phyloP scores from a whole-genome alignment of 495 filamentous ascomycete species.

The Penicillium soppii region DNA sequence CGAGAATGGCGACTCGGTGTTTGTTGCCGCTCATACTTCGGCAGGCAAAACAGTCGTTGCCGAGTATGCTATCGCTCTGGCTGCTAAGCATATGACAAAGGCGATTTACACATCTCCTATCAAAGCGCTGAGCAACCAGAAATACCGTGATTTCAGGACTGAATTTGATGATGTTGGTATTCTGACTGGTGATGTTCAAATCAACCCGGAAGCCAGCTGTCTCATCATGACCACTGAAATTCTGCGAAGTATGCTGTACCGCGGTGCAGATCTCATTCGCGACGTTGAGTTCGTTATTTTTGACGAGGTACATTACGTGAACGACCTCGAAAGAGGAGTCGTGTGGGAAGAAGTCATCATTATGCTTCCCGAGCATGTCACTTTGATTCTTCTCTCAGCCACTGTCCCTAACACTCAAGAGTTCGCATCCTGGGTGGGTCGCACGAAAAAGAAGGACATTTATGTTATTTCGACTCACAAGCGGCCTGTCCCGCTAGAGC shows the following conservation, averaged over 20 bases:
- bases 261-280: slow-evolving; percentile 91
- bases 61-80: slow-evolving; percentile 95
- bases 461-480: slow-evolving; percentile 98
- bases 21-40: slow-evolving; percentile 98
- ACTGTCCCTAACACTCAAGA: slow-evolving; percentile 97
- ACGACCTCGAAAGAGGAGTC: slow-evolving; percentile 93
- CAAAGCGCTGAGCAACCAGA: slow-evolving; percentile 97
- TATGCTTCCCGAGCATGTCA: slow-evolving; percentile 96
- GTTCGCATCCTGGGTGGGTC: slow-evolving; percentile 97
- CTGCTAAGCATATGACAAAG: slow-evolving; percentile 97
- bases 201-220: slow-evolving; percentile 96
- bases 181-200: slow-evolving; percentile 95
- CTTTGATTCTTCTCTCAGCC: slow-evolving; percentile 89
- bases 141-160: slow-evolving; percentile 90
- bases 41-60: slow-evolving; percentile 98
- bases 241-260: slow-evolving; percentile 95
- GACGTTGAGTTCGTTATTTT: slow-evolving; percentile 99
- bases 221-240: slow-evolving; percentile 99
- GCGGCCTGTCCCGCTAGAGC: slow-evolving; percentile 89
- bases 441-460: slow-evolving; percentile 98
- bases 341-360: slow-evolving; percentile 99
- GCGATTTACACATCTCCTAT: slow-evolving; percentile 99
- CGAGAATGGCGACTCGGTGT: slow-evolving; percentile 94
- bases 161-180: slow-evolving; percentile 95
- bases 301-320: slow-evolving; percentile 98